Conservation (phyloP, 148 eudicot genomes). For the Chenopodium formosanum region DNA sequence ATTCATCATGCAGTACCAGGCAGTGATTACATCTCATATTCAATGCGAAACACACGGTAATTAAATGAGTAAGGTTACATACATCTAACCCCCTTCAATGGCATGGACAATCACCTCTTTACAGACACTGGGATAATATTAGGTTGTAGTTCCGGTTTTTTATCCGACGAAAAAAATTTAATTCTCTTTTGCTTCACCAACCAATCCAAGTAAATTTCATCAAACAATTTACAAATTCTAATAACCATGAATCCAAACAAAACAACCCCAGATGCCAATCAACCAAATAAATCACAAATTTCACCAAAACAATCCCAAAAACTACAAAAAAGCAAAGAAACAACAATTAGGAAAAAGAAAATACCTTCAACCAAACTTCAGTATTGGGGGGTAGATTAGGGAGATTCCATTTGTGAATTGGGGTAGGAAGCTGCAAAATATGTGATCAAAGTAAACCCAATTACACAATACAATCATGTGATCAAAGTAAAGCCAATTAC, state of each 20-base stretch:
- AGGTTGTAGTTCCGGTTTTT: neutral
- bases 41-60: neutral
- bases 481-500: neutral
- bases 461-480: neutral
- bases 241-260: no score
- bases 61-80: neutral
- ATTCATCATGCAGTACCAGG: neutral
- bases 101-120: neutral
- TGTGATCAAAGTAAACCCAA: neutral
- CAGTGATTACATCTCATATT: no score
- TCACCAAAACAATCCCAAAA: no score
- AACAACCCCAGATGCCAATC: no score
- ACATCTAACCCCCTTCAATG: neutral
- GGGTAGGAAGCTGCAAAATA: constrained; percentile 77
- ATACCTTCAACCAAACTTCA: constrained; percentile 91
- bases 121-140: neutral
- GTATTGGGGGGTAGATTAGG: constrained; percentile 79
- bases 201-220: neutral
- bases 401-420: constrained; percentile 94
- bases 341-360: neutral
- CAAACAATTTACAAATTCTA: neutral
- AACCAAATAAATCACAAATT: no score
- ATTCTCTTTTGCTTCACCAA: neutral
- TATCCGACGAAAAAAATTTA: no score
- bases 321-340: neutral